Evolutionary conservation across 2,329 filamentous ascomycete species (phyloP).

Genomic region (Rhinocladiella similis): DNA sequence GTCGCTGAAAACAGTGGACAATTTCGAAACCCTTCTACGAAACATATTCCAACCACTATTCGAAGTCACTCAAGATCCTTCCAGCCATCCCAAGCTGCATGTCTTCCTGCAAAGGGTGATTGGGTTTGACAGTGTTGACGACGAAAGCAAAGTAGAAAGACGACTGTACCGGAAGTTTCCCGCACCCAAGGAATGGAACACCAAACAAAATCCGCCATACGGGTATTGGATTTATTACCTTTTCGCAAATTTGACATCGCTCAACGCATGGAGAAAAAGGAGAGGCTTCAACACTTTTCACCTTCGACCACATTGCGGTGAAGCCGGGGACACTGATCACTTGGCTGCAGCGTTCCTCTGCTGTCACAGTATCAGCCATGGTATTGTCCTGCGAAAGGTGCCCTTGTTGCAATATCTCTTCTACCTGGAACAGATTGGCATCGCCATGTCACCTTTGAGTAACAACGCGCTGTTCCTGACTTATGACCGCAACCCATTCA

Average conservation of each 20-base stretch:
- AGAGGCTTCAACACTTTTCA: conserved; percentile 96
- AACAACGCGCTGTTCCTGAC: conserved; percentile 97
- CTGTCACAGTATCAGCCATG: conserved; percentile 96
- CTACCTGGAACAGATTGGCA: conserved; percentile 96
- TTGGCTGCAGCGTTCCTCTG: conserved; percentile 86
- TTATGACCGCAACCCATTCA: conserved; percentile 94
- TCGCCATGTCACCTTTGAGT: conserved; percentile 98
- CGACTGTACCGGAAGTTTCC: conserved; percentile 96
- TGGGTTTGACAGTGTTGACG: conserved; percentile 95
- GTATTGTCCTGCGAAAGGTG: conserved; percentile 87
- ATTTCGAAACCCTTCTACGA: conserved; percentile 83
- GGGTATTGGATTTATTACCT: conserved; percentile 99
- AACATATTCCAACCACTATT: conserved; percentile 95
- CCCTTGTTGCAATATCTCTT: conserved; percentile 95
- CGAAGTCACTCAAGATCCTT: conserved; percentile 85
- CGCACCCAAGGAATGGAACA: conserved; percentile 82
- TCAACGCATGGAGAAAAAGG: conserved; percentile 88
- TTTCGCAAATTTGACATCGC: conserved; percentile 87
- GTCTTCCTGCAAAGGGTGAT: conserved; percentile 93
- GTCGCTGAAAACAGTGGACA: conserved; percentile 78
- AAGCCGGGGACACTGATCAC: conserved; percentile 96
- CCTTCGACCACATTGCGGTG: conserved; percentile 89
- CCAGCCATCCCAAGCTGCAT: conserved; percentile 86
- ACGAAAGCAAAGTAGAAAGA: conserved; percentile 94
- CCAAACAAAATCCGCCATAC: conserved; percentile 94